Evolutionary conservation across 495 filamentous ascomycete genomes (phyloP).

Genomic region (Aspergillus nidulans): DNA sequence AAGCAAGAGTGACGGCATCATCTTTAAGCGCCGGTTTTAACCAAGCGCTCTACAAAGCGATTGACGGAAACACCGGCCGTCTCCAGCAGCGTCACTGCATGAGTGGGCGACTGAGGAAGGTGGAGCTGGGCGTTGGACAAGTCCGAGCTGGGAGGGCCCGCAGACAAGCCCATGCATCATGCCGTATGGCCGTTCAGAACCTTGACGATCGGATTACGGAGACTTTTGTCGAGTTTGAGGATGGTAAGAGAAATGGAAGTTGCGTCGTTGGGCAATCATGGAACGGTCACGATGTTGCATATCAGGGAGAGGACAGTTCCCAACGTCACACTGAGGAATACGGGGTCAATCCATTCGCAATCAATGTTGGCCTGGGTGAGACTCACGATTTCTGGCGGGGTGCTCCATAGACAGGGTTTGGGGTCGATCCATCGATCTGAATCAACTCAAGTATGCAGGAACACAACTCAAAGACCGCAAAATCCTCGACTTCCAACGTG

Average conservation of each 20-base stretch:
- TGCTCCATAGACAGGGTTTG: background rate
- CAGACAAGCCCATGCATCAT: constrained; percentile 4
- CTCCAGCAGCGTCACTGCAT: background rate
- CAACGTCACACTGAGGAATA: constrained; percentile 6
- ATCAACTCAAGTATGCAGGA: no score
- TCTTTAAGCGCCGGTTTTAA: background rate
- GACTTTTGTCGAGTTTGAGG: constrained; percentile 4
- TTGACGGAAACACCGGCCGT: background rate
- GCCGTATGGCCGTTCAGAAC: constrained; percentile 11
- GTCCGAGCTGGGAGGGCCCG: constrained; percentile 1
- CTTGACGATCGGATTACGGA: constrained; percentile 8
- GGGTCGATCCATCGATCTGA: background rate
- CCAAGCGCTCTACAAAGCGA: constrained; percentile 5
- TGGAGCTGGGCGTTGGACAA: constrained; percentile 6
- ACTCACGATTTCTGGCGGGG: constrained; percentile 5
- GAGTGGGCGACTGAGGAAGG: constrained; percentile 11
- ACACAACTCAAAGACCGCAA: no score
- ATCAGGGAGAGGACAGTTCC: background rate
- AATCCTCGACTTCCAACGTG: no score
- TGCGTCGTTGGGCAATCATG: constrained; percentile 1
- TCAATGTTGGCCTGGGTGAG: constrained; percentile 12
- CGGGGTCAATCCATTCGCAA: constrained; percentile 5
- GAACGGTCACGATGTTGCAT: background rate
- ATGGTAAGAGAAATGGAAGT: constrained; percentile 1
- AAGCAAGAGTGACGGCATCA: constrained; percentile 6